phyloP scores from a whole-genome alignment of 441 rosid species.

The Rhodomyrtus psidioides region DNA sequence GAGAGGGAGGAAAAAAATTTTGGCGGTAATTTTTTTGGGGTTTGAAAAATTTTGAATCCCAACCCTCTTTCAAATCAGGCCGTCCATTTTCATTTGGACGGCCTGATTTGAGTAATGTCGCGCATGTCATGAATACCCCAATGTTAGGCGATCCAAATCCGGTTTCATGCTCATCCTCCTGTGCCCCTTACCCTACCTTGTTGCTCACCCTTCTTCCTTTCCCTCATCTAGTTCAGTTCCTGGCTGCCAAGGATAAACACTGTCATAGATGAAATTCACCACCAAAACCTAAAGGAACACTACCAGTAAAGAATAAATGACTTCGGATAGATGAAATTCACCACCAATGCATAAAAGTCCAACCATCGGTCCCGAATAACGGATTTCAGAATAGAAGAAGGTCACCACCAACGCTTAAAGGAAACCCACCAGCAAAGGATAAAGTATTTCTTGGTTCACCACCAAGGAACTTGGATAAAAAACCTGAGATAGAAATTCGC shows the following conservation, averaged over 20 bases:
- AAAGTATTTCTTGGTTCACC: background rate
- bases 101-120: no score
- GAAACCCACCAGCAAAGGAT: background rate
- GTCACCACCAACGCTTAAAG: background rate
- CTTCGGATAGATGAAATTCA: background rate
- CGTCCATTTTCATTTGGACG: no score
- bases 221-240: no score
- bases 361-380: background rate
- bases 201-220: no score
- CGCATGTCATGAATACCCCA: no score
- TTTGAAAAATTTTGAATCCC: no score
- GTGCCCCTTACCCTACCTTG: no score
- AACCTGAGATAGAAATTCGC: background rate
- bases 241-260: background rate
- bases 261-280: background rate
- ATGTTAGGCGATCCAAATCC: no score
- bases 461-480: background rate
- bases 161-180: no score
- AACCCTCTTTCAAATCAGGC: no score
- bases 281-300: background rate
- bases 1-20: no score
- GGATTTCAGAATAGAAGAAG: fast-evolving
- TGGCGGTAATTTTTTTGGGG: no score
- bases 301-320: background rate
- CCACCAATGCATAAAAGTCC: background rate